Conservation (phyloP, 169 alveolate species). For the Plasmodium cynomolgi region DNA sequence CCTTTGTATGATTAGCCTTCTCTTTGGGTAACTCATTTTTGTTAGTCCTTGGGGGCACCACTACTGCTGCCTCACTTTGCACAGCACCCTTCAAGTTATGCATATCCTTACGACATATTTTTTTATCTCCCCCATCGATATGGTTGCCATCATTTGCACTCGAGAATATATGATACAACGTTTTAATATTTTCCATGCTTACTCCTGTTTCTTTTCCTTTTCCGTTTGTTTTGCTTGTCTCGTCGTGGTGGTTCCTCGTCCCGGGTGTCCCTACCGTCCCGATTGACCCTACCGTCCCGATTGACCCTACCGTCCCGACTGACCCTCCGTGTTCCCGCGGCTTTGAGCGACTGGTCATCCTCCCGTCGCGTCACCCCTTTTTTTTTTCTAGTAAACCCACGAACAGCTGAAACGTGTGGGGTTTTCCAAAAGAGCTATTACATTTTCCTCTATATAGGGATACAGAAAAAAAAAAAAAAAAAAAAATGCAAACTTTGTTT, state of each 20-base stretch:
- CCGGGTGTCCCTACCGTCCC: background rate
- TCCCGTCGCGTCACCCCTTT: background rate
- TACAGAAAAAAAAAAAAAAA: background rate
- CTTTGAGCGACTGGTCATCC: background rate
- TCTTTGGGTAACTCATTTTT: background rate
- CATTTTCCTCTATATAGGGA: background rate
- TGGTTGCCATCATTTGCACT: background rate
- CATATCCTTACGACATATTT: background rate
- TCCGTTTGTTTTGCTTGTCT: background rate
- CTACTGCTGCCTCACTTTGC: background rate
- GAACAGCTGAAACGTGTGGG: background rate
- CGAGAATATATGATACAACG: conserved; percentile 47
- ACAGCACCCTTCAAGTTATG: background rate
- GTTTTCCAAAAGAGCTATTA: background rate
- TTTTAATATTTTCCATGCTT: conserved; percentile 41
- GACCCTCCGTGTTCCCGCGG: background rate
- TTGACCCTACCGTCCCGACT: background rate
- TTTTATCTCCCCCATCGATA: background rate
- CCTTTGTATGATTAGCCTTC: background rate
- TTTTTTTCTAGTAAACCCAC: background rate
- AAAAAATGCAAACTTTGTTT: background rate
- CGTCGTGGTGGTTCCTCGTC: background rate
- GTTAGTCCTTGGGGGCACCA: background rate
- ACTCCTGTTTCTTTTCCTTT: background rate
- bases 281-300: background rate